These are phyloP conservation scores for Lodderomyces orthopsilosis DNA, from an alignment of 1,139 yeast species.

Conservation along the genomic window DNA sequence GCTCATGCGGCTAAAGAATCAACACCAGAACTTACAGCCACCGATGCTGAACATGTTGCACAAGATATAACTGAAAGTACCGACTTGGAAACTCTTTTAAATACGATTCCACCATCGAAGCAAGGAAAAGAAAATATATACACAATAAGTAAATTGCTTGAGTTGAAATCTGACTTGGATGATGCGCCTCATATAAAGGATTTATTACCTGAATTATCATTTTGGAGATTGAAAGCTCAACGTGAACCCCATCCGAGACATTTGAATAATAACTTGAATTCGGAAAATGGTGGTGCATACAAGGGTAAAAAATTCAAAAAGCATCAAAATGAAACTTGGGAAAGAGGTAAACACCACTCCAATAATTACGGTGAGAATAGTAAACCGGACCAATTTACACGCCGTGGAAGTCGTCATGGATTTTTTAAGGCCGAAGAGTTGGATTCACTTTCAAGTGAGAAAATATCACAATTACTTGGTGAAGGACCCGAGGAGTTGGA, in stretches of 20 bases:
- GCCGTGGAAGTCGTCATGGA: conserved; percentile 12
- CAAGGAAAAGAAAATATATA: conserved; percentile 27
- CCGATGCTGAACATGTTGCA: background rate
- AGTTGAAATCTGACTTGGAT: conserved; percentile 36
- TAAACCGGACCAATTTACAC: background rate
- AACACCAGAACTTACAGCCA: conserved; percentile 32
- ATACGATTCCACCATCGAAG: conserved; percentile 14
- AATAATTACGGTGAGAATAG: background rate
- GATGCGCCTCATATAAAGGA: conserved; percentile 24
- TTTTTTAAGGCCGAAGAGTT: conserved; percentile 23
- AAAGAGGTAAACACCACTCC: conserved; percentile 20
- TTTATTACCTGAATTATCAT: conserved; percentile 39
- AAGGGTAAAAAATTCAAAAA: conserved; percentile 14
- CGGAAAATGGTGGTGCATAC: conserved; percentile 3
- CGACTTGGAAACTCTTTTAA: conserved; percentile 6
- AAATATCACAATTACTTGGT: conserved; percentile 32
- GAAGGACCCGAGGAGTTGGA: conserved; percentile 41
- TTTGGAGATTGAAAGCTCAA: conserved; percentile 33
- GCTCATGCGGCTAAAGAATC: conserved; percentile 50
- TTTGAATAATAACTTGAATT: conserved; percentile 6
- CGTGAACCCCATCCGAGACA: conserved; percentile 10
- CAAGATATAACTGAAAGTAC: background rate
- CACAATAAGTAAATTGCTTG: conserved; percentile 34
- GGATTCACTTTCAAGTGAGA: conserved; percentile 29
- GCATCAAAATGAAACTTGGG: conserved; percentile 27